Evolutionary conservation across 2,329 filamentous ascomycete genomes (phyloP), one percentile per base, ranked within the genome.

Genomic region (Colletotrichum lupini): DNA sequence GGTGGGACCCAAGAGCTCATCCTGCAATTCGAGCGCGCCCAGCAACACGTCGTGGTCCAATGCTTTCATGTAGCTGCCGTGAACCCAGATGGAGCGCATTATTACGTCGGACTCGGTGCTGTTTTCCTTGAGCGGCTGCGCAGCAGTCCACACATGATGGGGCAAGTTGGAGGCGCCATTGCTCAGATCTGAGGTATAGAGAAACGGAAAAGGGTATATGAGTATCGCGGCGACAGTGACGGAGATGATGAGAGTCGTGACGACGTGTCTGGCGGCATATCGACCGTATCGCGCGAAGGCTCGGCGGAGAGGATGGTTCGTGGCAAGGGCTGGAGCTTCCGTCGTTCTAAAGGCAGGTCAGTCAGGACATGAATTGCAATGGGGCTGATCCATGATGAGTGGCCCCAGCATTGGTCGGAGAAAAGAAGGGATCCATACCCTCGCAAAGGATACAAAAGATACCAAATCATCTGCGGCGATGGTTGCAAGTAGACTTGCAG

Each of bases 21-120:
- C 87, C 79, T 96, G 94, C 62, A 96, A 86, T 75, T 91, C 86
- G 59, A 96, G 84, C 9, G 93, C 93, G 56, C 89, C 88, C 37
- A 89, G 84, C 57, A 96, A 84, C 12, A 95, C 87, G 7, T 91
- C 85, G 64, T 87, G 86, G 62, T 93, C 86, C 46, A 96, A 86
- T 12, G 93, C 94, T 77, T 91, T 87, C 92, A 95, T 95, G 79
- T 95, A 95, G 80, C 89, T 92, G 75, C 93, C 93, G 78, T 95
- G 93, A 19, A 96, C 88, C 94, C 94, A 96, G 68, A 94, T 89
- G 70, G 94, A 94, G 76, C 93, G 92, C 90, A 96, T 93, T 68
- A 93, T 90, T n/a, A 96, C 91, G 80, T 96, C 93, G 4, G 92
- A 88, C 66, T 86, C 83, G 30, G 83, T 79, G 5, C 83, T 82